Conservation (phyloP, 257 asterid genomes). For the Fraxinus quadrangulata region DNA sequence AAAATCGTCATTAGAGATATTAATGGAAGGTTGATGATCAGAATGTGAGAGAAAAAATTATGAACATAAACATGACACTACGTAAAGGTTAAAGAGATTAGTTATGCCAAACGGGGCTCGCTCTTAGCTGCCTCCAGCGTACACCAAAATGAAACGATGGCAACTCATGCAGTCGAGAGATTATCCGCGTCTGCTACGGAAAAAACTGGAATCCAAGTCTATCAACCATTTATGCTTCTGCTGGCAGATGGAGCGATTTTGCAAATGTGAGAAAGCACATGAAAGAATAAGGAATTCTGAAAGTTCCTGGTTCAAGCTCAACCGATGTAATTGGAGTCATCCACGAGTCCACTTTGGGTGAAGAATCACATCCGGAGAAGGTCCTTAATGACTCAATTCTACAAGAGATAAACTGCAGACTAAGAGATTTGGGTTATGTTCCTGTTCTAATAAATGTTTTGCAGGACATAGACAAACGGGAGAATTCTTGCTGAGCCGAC, state of each 20-base stretch:
- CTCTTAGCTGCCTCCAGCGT: slow-evolving; percentile 45
- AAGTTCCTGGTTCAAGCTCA: slow-evolving; percentile 54
- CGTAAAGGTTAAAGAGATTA: neutral
- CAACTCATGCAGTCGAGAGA: slow-evolving; percentile 30
- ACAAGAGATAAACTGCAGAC: slow-evolving; percentile 42
- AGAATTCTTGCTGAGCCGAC: slow-evolving; percentile 48
- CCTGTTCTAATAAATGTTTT: slow-evolving; percentile 50
- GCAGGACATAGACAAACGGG: slow-evolving; percentile 46
- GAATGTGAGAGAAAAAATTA: no score
- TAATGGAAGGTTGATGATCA: no score
- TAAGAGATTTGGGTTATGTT: slow-evolving; percentile 45
- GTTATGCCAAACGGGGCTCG: slow-evolving; percentile 43
- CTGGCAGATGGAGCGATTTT: slow-evolving; percentile 56
- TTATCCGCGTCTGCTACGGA: slow-evolving; percentile 24
- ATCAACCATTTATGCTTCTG: slow-evolving; percentile 52
- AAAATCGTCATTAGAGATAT: no score
- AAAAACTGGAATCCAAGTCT: slow-evolving; percentile 50
- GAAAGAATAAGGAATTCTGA: slow-evolving; percentile 52
- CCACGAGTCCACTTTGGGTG: slow-evolving; percentile 53
- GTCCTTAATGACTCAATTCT: slow-evolving; percentile 37
- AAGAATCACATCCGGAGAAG: slow-evolving; percentile 37
- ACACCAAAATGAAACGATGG: slow-evolving; percentile 44
- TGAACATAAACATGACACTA: no score
- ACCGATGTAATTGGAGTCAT: slow-evolving; percentile 48
- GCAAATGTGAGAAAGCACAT: slow-evolving; percentile 48